Evolutionary conservation across 2,329 filamentous ascomycete species (phyloP), one percentile per base, ranked within the genome.

Genomic region (Cladosporium sp.): DNA sequence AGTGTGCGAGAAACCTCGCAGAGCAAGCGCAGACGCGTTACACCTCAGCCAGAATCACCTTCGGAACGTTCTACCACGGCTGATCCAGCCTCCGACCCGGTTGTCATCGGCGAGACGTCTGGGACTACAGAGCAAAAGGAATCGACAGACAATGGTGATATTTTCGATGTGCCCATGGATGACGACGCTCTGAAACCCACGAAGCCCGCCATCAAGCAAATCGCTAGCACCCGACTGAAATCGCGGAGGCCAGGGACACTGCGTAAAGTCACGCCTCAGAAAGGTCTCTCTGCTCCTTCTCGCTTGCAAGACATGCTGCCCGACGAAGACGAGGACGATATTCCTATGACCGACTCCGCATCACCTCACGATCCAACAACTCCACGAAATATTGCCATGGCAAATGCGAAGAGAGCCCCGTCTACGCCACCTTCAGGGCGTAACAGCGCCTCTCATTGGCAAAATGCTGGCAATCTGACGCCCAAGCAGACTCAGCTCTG

Each of bases 401-500:
- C 49, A 11, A 31, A 45, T n/a, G 49, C 14, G 9, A 35, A 22
- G 7, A 31, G 18, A 46, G 14, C 32, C 14, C 16, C 49, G 4
- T 52, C 51, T 6, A 59, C 54, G 3, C 53, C 59, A 13, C 46
- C 32, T 5, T 45, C 54, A 13, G n/a, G 18, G 4, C 14, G 31
- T 5, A 35, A 16, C 48, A 43, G 48, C 18, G 13, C n/a, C 32
- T 43, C 40, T 6, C 48, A 43, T 8, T 13, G 13, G 22, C 48
- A 22, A 22, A 43, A 35, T 9, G 9, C 34, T 40, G 49, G 43
- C 5, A 55, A 52, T 3, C 50, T 62, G 43, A 68, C 65, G 13
- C 65, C 66, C 7, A 67, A 64, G 34, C 66, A 68, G 49, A 56
- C 54, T 11, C 58, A 63, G 32, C 54, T 66, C 5, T 69, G 66